A percentile compares a stretch with the other conserved stretches of the same genome.
Evolutionary conservation across 2,329 filamentous ascomycete species (phyloP).

Genomic region (Bipolaris gigantea): DNA sequence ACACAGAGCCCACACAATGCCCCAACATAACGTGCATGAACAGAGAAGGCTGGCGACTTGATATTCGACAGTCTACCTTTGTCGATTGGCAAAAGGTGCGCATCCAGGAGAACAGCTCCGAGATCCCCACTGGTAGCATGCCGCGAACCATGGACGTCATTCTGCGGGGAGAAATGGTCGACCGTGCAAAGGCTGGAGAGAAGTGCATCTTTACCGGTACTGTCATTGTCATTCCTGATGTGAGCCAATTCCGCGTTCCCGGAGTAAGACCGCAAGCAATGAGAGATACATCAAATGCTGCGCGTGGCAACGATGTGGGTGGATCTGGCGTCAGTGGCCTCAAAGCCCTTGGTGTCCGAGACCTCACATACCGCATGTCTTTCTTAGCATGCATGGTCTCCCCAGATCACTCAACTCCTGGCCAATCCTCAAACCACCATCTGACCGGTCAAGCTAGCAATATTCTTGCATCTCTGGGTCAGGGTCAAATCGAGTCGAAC

Average conservation of each 20-base stretch:
- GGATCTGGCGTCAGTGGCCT: conserved; percentile 84
- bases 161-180: conserved; percentile 93
- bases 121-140: conserved; percentile 98
- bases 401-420: conserved; percentile 79
- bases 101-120: conserved; percentile 96
- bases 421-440: conserved; percentile 70
- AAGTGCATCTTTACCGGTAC: conserved; percentile 98
- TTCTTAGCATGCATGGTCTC: conserved; percentile 97
- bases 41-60: conserved; percentile 89
- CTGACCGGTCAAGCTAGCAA: conserved; percentile 76
- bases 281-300: conserved; percentile 74
- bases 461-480: conserved; percentile 81
- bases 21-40: conserved; percentile 87
- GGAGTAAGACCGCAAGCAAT: conserved; percentile 81
- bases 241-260: conserved; percentile 90
- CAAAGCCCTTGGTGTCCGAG: conserved; percentile 89
- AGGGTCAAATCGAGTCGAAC: conserved; percentile 65
- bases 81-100: conserved; percentile 99
- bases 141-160: conserved; percentile 97
- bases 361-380: conserved; percentile 93
- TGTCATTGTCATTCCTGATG: conserved; percentile 93
- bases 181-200: conserved; percentile 94
- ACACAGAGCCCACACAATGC: conserved; percentile 95
- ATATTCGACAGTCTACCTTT: conserved; percentile 95
- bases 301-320: conserved; percentile 76